Evolutionary conservation across 768 basidiomycete genomes (phyloP), one percentile per base, ranked within the genome.

Genomic region (Hortiboletus flavorubellus): DNA sequence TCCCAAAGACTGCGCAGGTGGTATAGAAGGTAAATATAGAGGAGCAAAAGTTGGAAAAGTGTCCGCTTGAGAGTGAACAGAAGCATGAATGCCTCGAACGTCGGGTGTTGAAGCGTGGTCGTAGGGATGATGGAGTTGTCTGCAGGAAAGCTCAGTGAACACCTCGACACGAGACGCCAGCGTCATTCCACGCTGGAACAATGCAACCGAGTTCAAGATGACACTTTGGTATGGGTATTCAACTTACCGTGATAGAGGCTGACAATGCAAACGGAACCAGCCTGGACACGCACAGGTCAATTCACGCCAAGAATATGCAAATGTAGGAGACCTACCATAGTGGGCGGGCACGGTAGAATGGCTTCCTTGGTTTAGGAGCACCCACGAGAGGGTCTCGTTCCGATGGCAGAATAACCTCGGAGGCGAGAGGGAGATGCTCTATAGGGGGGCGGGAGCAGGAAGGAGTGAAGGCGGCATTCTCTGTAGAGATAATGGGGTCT

Each of bases 111-210:
- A 44, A 23, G 67, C 71, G 54, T 70, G 71, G 59, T 82, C 76
- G 68, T 78, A 77, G 29, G 72, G 66, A 23, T 73, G 71, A 58
- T 80, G 78, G 33, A 87, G 60, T 5, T 76, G 76, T 46, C 83
- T 77, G 69, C 90, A 91, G 4, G 90, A 84, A 49, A 92, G 81
- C 47, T 85, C 82, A 42, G 84, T 89, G 75, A 85, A 91, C 30
- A 92, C 86, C 68, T 89, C 85, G 44, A 92, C 86, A 53, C 89
- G 82, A 11, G 89, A 85, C 37, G 88, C 84, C 68, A 88, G 76
- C 1, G 89, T 91, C 73, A 91, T 84, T 34, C 89, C 89, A 26
- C 89, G 86, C 90, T 91, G 58, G 8, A 59, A 23, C 59, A 57
- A 59, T 49, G 55, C 40, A 48, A 54, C 23, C 23, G n/a, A 44